Evolutionary conservation across 2,329 filamentous ascomycete genomes (phyloP), one percentile per base, ranked within the genome.

Genomic region (Phyllosticta citriasiana): DNA sequence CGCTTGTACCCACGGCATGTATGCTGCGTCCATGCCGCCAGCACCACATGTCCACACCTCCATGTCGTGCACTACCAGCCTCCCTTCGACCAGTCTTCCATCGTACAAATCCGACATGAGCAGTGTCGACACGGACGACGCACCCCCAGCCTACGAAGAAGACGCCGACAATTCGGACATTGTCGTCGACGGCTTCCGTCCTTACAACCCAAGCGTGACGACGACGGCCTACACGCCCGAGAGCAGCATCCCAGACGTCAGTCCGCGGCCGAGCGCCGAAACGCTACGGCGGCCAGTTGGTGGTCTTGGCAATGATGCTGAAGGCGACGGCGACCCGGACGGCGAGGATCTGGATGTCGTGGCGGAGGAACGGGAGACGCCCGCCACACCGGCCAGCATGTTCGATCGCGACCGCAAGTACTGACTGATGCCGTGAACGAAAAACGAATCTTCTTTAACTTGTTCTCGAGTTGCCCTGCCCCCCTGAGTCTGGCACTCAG

Each of bases 91-190:
- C 61, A 74, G 71, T 53, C 67, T 79, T 3, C 78, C 78, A 4
- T 77, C 75, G 61, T 80, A 80, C 65, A 72, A 72, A 25, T 78
- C 76, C 0, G 74, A 69, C 24, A 61, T 69, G 2, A 67, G 62
- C 51, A 67, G 64, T 61, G 61, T 68, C 12, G 63, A 65, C 53
- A 63, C 62, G 27, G 57, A 73, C 53, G 65, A 70, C 61, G 67
- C 67, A 33, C 76, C 76, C 4, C 77, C 77, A 4, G 70, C 70
- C 7, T 79, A 79, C 65, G 73, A 74, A n/a, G 71, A 74, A 12
- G 72, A 76, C 22, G 69, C 69, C 5, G 72, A 73, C 24, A 71
- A 72, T 40, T 68, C 67, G 50, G 71, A 74, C 14, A 63, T 71
- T 1, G 72, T 79, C 1, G 71, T 73, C 6, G 74, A 79, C 62